Base-by-base conservation (phyloP, 306 rosid genomes). In the Abrus precatorius region DNA sequence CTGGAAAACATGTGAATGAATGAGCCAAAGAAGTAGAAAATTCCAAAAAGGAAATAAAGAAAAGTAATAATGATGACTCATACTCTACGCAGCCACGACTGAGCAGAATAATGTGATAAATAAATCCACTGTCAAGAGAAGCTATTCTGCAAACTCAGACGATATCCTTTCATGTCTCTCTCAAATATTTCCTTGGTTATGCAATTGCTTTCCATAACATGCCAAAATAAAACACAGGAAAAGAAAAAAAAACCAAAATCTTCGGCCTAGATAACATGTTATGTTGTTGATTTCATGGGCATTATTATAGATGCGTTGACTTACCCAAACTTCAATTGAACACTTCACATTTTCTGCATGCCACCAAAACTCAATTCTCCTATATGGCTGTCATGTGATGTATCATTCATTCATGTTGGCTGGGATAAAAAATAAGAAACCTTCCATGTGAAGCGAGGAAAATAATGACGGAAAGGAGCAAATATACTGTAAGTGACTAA, bases 261-360 rank as follows among this genome's bases (percentile, higher is more conserved):
- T 3, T 63, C 6, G 69, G 52, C 45, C 34, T 8, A 45, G 59
- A 45, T 59, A 52, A 75, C 79, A 74, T 45, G 49, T 38, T 43
- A 36, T 44, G 34, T 33, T 48, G 11, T 20, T 30, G 63, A 33
- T 7, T 75, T 75, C 6, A 73, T 55, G 62, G 67, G 12, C 13
- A 55, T 65, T 20, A 54, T 54, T 61, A 2, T 61, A 9, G 34
- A 72, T 71, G 14, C 56, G 32, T 61, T 49, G 77, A 61, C 47
- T 45, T 7, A 5, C 52, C 43, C 47, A 33, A n/a, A 45, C 41
- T 28, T 44, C 40, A 60, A 5, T n/a, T 57, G 27, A 69, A 33
- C 50, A 61, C 13, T 56, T 48, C 48, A 9, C 60, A 53, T 52
- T 72, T 80, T 63, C 69, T 54, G 76, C 75, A 67, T 47, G 55